A percentile compares a stretch with the other conserved stretches of the same genome.
phyloP scores from a whole-genome alignment of 192 early-diverging fungal genomes.

The Paraglomus occultum region DNA sequence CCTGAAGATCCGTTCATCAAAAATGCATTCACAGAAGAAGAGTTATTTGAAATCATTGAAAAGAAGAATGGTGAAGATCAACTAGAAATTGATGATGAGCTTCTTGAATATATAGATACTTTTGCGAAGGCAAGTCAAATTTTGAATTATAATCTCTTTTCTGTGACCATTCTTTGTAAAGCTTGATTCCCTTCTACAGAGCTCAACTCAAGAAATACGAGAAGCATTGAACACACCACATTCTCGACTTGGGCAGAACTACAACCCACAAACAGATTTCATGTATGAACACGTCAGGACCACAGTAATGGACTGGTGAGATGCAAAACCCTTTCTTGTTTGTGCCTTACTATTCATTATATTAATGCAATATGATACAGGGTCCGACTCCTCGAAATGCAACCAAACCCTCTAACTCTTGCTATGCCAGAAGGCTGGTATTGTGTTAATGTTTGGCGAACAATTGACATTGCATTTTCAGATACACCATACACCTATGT shows the following conservation, averaged over 20 bases:
- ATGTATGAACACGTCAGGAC: constrained; percentile 31
- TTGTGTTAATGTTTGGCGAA: constrained; percentile 29
- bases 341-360: constrained; percentile 8
- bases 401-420: constrained; percentile 28
- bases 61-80: constrained; percentile 26
- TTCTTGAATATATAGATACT: constrained; percentile 29
- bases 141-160: constrained; percentile 4
- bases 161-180: constrained; percentile 14
- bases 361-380: constrained; percentile 21
- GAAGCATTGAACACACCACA: constrained; percentile 29
- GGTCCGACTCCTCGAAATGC: constrained; percentile 29
- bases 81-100: constrained; percentile 30
- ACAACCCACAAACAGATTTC: constrained; percentile 29
- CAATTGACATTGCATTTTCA: constrained; percentile 31
- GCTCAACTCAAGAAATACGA: constrained; percentile 30
- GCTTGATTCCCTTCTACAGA: constrained; percentile 5
- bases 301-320: constrained; percentile 30
- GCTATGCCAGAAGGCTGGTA: constrained; percentile 29
- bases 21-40: constrained; percentile 27
- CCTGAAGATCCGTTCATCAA: constrained; percentile 19
- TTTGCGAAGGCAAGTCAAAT: constrained; percentile 28
- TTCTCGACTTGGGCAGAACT: constrained; percentile 19
- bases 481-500: constrained; percentile 28
- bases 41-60: constrained; percentile 25
- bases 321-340: neutral